A percentile compares a stretch with the other conserved stretches of the same genome.
Evolutionary conservation across 106 monocot species (phyloP).

Genomic region (Dioscorea alata): DNA sequence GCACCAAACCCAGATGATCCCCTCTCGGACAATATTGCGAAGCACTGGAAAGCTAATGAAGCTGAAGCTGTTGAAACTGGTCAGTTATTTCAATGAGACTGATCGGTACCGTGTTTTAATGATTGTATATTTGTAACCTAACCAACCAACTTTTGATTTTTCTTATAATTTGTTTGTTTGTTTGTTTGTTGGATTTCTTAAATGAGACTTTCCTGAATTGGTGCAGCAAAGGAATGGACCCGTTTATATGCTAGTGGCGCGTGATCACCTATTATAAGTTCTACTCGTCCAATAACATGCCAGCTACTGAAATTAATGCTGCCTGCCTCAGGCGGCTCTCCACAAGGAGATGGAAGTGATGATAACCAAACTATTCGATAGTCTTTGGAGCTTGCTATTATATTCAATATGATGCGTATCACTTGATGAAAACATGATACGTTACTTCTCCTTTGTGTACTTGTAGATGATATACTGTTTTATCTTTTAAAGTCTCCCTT

Average conservation of each 20-base stretch:
- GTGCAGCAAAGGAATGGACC: constrained; percentile 94
- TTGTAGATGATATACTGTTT: no score
- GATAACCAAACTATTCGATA: no score
- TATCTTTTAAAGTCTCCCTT: no score
- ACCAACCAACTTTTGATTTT: background rate
- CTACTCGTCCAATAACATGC: no score
- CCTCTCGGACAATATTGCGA: constrained; percentile 41
- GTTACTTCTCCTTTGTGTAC: no score
- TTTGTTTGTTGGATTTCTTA: background rate
- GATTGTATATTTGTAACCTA: background rate
- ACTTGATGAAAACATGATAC: no score
- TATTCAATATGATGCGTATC: no score
- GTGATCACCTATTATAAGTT: constrained; percentile 14
- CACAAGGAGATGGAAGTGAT: no score
- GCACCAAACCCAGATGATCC: constrained; percentile 53
- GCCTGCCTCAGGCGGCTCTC: no score
- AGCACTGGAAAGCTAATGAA: constrained; percentile 50
- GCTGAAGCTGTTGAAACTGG: constrained; percentile 51
- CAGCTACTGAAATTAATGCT: no score
- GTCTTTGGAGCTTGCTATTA: no score
- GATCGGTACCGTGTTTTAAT: background rate
- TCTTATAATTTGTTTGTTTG: background rate
- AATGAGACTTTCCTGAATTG: background rate
- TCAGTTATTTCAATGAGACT: background rate
- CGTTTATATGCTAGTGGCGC: constrained; percentile 81